Evolutionary conservation across 345 rosid genomes (phyloP).

Genomic region (Pistacia vera): DNA sequence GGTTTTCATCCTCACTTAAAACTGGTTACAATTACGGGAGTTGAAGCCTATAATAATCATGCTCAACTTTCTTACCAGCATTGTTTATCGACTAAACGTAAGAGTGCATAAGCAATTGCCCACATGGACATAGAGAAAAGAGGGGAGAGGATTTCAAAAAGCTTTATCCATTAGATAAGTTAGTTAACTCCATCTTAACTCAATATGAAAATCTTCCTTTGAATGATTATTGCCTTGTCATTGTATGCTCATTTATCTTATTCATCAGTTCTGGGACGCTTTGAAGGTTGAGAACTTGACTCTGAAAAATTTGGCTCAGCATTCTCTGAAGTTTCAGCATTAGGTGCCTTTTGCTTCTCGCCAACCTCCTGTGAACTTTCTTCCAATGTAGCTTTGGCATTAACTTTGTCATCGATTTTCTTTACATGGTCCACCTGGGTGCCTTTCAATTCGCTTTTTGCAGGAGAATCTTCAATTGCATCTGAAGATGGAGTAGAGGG

Average conservation of each 20-base stretch:
- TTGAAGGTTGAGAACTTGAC: conserved; percentile 41
- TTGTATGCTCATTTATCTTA: conserved; percentile 23
- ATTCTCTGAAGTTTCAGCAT: conserved; percentile 25
- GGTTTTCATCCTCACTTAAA: conserved; percentile 18
- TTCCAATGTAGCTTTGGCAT: conserved; percentile 20
- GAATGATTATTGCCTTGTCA: conserved; percentile 19
- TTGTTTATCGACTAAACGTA: conserved; percentile 15
- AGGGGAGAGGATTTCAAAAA: conserved; percentile 16
- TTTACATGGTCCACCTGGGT: conserved; percentile 32
- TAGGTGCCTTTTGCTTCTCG: conserved; percentile 32
- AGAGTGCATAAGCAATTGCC: conserved; percentile 18
- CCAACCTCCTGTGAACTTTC: conserved; percentile 28
- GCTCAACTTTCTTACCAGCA: conserved; percentile 14
- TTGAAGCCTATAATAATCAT: conserved; percentile 20
- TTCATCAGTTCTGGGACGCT: conserved; percentile 56
- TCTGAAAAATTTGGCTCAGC: conserved; percentile 24
- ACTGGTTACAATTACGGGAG: conserved; percentile 3
- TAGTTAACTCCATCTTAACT: conserved; percentile 31
- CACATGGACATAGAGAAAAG: conserved; percentile 7
- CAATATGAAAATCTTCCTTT: conserved; percentile 16
- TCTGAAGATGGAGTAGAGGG: conserved; percentile 31
- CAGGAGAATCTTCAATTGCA: conserved; percentile 28
- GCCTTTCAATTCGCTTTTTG: conserved; percentile 37
- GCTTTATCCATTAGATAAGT: conserved; percentile 26
- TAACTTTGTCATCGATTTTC: not conserved